Evolutionary conservation across 2,329 filamentous ascomycete species (phyloP), one percentile per base, ranked within the genome.

Genomic region (Botrytis tulipae): DNA sequence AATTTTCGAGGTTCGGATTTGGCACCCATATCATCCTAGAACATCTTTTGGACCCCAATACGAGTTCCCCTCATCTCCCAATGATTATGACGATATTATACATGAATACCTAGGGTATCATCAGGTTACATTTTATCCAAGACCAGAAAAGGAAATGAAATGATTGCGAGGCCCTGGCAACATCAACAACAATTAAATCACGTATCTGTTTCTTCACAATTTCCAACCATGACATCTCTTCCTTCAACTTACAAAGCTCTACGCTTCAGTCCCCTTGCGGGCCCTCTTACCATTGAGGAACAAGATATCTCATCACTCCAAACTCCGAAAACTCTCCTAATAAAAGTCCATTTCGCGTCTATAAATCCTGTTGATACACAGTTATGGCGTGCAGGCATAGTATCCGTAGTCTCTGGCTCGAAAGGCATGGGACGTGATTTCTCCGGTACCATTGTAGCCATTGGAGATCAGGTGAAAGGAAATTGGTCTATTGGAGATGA

Each of bases 401-500:
- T 80, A 1, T 77, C 73, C 0, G 75, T 78, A 4, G 79, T 80
- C 9, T 69, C 79, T 44, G 78, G 77, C n/a, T 74, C 78, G 3
- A 80, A 80, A 66, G 79, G 78, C 25, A 79, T 80, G 76, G 79
- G 80, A 2, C 73, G 76, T 29, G 79, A 81, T 73, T 80, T 77
- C 54, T 78, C 78, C 6, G 80, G 80, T 8, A 80, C 76, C 3
- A 79, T 84, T 2, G 78, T 81, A 54, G 79, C 77, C 5, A 76
- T 83, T n/a, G 82, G 82, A 16, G 68, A 75, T 37, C 74, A 77
- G 46, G 80, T 82, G 16, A 79, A 74, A 14, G 79, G 78, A 18
- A 70, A 44, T 12, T 80, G 81, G 73, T 71, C 78, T n/a, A 74
- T 79, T 14, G 83, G 83, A 12, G 82, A 84, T 68, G 80, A 81